Evolutionary conservation across 495 filamentous ascomycete species (phyloP), one percentile per base, ranked within the genome.

Genomic region (Talaromyces stipitatus): DNA sequence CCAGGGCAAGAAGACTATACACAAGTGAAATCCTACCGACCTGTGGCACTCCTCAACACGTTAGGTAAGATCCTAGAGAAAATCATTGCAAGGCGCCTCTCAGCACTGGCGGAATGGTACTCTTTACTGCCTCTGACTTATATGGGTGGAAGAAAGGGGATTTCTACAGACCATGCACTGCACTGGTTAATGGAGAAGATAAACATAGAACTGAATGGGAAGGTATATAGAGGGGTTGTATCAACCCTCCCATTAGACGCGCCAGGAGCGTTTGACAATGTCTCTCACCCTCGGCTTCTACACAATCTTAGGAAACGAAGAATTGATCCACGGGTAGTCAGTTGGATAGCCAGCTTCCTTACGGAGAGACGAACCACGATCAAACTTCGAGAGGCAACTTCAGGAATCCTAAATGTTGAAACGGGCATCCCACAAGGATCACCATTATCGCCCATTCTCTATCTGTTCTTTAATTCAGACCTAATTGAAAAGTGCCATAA

Each of bases 1-100:
- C 3, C 29, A 32, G 3, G 12, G 1, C 8, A 32, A 11, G 29
- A 11, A 3, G 29, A 32, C 30, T 68, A 68, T 48, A 58, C 55
- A 16, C 53, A 55, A 28, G 59, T 62, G 0, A 69, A 67, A 50
- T 50, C 56, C 22, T 70, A 60, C 58, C 51, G 66, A 26, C 63
- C 63, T 16, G 69, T 72, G 1, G 66, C 69, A 14, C 61, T 71
- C 3, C 58, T 69, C 9, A 61, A 63, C 54, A 64, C 62, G 22
- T 26, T 69, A 1, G 65, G 67, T 9, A 71, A 66, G 41, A 18
- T 59, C n/a, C 48, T 57, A 0, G 58, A 63, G 22, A 18, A 55
- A 5, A 46, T 58, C 16, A 58, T 28, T 2, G 45, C 56, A 4
- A 26, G 22, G 30, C 32, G 6, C 22, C 56, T 52, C 7, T 27